Conservation (phyloP, 495 filamentous ascomycete genomes). For the Aspergillus sparsus region DNA sequence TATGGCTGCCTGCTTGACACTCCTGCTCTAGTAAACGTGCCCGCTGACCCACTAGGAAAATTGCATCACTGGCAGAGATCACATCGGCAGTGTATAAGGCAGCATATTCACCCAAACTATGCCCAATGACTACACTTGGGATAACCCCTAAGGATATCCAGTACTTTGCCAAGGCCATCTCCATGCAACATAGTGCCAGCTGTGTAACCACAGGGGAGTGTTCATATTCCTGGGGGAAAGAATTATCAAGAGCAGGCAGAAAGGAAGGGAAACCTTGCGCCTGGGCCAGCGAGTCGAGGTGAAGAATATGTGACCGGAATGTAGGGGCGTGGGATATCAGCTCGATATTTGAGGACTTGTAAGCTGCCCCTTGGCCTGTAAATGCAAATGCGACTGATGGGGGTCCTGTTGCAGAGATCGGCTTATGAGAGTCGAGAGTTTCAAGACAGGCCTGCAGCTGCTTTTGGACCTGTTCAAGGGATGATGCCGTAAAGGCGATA, state of each 20-base stretch:
- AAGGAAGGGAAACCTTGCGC: constrained; percentile 39
- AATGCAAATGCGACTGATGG: constrained; percentile 58
- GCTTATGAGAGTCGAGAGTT: not conserved
- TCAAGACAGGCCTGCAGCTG: not conserved
- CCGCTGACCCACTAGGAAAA: constrained; percentile 52
- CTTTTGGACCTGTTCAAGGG: not conserved
- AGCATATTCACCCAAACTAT: constrained; percentile 84
- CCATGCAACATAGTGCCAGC: constrained; percentile 58
- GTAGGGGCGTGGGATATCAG: constrained; percentile 26
- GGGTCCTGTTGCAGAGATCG: not conserved
- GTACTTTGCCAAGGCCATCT: constrained; percentile 76
- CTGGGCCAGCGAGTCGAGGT: constrained; percentile 31
- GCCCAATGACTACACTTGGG: constrained; percentile 73
- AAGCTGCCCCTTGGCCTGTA: constrained; percentile 69
- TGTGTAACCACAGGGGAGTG: not conserved
- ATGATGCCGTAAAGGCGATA: not conserved
- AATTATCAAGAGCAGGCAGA: not conserved
- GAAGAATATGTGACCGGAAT: constrained; percentile 32
- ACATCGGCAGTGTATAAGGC: constrained; percentile 76
- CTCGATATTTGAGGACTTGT: constrained; percentile 36
- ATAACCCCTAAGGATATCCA: constrained; percentile 73
- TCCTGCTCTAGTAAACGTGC: constrained; percentile 26
- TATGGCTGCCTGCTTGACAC: constrained; percentile 24
- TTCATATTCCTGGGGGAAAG: constrained; percentile 27
- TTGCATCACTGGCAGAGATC: constrained; percentile 69